phyloP scores from a whole-genome alignment of 495 filamentous ascomycete species.

The Tuber aestivum region DNA sequence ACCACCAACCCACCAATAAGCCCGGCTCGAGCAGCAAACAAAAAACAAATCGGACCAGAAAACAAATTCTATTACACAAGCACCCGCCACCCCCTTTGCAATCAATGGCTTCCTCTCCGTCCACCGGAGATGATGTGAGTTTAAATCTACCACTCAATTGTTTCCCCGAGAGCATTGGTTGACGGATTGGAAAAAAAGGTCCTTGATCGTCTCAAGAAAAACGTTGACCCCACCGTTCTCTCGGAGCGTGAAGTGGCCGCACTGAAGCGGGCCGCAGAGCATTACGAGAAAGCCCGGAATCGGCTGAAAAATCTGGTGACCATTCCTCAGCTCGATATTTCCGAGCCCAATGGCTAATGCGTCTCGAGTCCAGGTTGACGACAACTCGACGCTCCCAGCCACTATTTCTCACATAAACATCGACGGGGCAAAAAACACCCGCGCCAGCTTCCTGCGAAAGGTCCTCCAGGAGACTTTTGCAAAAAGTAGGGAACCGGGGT shows the following conservation, averaged over 20 bases:
- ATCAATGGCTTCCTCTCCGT: conserved; percentile 52
- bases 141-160: conserved; percentile 26
- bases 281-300: conserved; percentile 61
- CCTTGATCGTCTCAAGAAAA: conserved; percentile 60
- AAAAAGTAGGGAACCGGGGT: neutral
- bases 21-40: neutral
- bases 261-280: conserved; percentile 57
- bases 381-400: conserved; percentile 70
- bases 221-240: conserved; percentile 55
- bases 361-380: conserved; percentile 55
- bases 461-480: conserved; percentile 67
- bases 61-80: conserved; percentile 8
- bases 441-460: conserved; percentile 68
- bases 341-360: neutral
- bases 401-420: conserved; percentile 77
- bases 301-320: conserved; percentile 55
- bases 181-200: conserved; percentile 46
- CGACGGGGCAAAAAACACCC: conserved; percentile 69
- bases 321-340: neutral
- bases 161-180: neutral
- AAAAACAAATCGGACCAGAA: neutral
- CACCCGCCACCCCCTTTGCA: neutral
- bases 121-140: conserved; percentile 50
- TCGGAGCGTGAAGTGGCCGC: conserved; percentile 59
- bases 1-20: neutral